Evolutionary conservation across 2,329 filamentous ascomycete species (phyloP).

Genomic region (Elsinoe ampelina): DNA sequence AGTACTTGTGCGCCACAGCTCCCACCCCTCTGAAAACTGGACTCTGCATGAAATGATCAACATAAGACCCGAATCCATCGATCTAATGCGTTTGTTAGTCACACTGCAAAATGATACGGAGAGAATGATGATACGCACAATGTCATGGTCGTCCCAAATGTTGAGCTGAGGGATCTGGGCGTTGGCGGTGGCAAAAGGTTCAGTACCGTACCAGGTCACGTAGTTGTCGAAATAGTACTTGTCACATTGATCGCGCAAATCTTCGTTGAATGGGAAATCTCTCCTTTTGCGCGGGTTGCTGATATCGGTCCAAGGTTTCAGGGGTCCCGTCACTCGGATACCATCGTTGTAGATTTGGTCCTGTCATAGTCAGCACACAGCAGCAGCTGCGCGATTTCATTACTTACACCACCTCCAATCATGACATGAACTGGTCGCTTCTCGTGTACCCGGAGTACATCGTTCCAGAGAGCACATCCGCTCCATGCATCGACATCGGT

Average conservation of each 20-base stretch:
- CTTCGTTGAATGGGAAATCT: constrained; percentile 55
- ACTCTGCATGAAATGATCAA: constrained; percentile 57
- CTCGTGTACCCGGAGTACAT: constrained; percentile 52
- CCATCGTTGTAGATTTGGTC: constrained; percentile 76
- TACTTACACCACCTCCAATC: constrained; percentile 63
- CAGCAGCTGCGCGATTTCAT: neutral
- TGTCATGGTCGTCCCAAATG: constrained; percentile 51
- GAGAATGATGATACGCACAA: neutral
- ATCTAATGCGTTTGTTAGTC: constrained; percentile 39
- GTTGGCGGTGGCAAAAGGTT: constrained; percentile 51
- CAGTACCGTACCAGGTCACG: constrained; percentile 58
- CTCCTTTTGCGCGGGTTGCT: constrained; percentile 51
- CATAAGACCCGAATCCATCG: constrained; percentile 58
- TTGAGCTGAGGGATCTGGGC: constrained; percentile 56
- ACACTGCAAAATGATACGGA: no score
- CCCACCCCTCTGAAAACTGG: constrained; percentile 57
- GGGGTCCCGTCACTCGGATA: constrained; percentile 73
- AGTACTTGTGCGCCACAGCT: constrained; percentile 47
- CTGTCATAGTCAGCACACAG: neutral
- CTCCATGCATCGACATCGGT: constrained; percentile 55
- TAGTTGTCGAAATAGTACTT: constrained; percentile 56
- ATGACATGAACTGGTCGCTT: constrained; percentile 56
- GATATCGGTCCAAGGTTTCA: constrained; percentile 57
- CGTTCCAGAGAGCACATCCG: constrained; percentile 53
- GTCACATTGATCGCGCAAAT: constrained; percentile 50